Evolutionary conservation across 768 basidiomycete genomes (phyloP).

Genomic region (Kwoniella mangroviensis): DNA sequence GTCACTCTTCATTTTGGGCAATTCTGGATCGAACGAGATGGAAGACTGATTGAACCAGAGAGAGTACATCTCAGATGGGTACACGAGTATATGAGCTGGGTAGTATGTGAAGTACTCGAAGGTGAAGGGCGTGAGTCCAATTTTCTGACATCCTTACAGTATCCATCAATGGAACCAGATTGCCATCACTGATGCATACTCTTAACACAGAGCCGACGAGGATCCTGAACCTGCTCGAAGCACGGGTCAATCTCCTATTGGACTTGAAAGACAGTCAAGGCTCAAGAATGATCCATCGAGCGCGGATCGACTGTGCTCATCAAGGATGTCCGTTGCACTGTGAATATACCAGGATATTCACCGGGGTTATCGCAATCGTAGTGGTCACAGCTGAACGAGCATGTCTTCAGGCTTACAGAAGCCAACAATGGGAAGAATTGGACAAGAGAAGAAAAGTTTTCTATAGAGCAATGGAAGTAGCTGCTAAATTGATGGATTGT

Average conservation of each 20-base stretch:
- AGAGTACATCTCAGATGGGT: slow-evolving; percentile 10
- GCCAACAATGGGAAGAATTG: neutral
- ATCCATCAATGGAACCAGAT: neutral
- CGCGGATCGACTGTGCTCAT: neutral
- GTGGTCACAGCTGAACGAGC: slow-evolving; percentile 7
- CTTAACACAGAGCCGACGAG: neutral
- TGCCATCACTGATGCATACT: neutral
- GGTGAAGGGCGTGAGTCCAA: slow-evolving; percentile 7
- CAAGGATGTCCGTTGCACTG: neutral
- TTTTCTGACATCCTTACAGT: neutral
- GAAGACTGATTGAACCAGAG: slow-evolving; percentile 5
- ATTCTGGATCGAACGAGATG: slow-evolving; percentile 3
- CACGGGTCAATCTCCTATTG: neutral
- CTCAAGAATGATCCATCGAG: neutral
- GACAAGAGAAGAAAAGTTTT: neutral
- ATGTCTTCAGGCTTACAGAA: slow-evolving; percentile 1
- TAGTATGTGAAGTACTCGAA: slow-evolving; percentile 9
- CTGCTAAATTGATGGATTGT: slow-evolving; percentile 3
- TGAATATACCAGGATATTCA: slow-evolving; percentile 6
- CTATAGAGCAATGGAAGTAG: neutral
- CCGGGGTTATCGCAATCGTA: neutral
- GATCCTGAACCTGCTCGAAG: slow-evolving; percentile 5
- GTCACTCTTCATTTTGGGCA: slow-evolving; percentile 6
- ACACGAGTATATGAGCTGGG: slow-evolving; percentile 12
- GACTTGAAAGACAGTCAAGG: slow-evolving; percentile 1